Base-by-base conservation (phyloP, 2,329 filamentous ascomycete species). In the Aspergillus proliferans region DNA sequence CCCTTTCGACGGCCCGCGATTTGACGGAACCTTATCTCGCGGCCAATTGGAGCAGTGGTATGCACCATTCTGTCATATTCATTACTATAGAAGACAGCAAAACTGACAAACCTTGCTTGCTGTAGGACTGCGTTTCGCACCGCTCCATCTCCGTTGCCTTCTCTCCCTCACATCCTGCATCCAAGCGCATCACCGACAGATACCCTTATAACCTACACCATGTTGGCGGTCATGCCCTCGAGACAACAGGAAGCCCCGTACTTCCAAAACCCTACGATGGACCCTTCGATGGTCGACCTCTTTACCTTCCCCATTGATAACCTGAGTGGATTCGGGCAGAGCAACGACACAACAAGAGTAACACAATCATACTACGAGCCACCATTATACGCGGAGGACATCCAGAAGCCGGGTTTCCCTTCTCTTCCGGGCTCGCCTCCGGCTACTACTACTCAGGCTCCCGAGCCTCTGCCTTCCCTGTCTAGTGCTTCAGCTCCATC, bases 401-500 rank as follows among this genome's bases (percentile, higher is more conserved):
- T 57, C 33, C 51, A 59, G 22, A 65, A 67, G 26, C 22, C 54
- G 39, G 52, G 55, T 44, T 66, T 63, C 45, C 47, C 62, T 26
- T 53, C 59, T 19, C 67, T 69, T 30, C 64, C 26, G 4, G 26
- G 26, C 10, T 30, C 26, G 10, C 26, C 68, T 10, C 57, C 64
- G 0, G 52, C 63, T 44, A 52, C 65, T n/a, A 53, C 58, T 14
- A 57, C 62, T 4, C 56, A 66, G 40, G 54, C 58, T 6, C 51
- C 58, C 4, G 71, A 73, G 14, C 58, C 60, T 21, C 74, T 76
- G 26, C 85, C 77, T 46, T 82, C 76, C 62, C 76, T 78, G 53
- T 88, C 77, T 52, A 82, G 78, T 51, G 76, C 76, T 21, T 85
- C 81, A 50, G 83, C 69, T 48, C 80, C 73, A 46, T 87, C 85